A percentile compares a stretch with the other conserved stretches of the same genome.
Evolutionary conservation across 768 basidiomycete genomes (phyloP).

Genomic region (Serendipita sp.): DNA sequence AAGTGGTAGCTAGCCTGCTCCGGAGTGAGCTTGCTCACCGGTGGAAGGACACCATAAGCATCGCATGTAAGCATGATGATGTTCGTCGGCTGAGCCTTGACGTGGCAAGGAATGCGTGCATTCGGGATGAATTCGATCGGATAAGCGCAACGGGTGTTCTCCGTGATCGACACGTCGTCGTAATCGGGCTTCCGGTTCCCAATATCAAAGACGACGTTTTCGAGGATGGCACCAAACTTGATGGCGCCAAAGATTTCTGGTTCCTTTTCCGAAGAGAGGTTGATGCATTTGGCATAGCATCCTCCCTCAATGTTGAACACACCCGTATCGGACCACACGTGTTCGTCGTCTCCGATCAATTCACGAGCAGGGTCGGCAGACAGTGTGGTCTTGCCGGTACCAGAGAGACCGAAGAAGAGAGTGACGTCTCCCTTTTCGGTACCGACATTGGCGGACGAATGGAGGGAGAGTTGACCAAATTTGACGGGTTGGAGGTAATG

Average conservation of each 20-base stretch:
- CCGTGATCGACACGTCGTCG: slow-evolving; percentile 90
- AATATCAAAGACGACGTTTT: slow-evolving; percentile 97
- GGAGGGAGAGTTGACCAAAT: slow-evolving; percentile 91
- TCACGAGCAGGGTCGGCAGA: slow-evolving; percentile 89
- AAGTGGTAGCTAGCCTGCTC: slow-evolving; percentile 97
- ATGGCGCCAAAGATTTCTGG: slow-evolving; percentile 96
- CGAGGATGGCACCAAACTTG: slow-evolving; percentile 88
- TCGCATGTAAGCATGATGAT: slow-evolving; percentile 98
- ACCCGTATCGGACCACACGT: slow-evolving; percentile 97
- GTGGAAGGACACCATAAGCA: slow-evolving; percentile 94
- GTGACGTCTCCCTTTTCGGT: slow-evolving; percentile 81
- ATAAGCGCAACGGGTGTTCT: slow-evolving; percentile 99
- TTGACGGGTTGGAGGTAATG: slow-evolving; percentile 99
- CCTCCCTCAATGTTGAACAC: slow-evolving; percentile 99
- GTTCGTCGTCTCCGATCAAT: slow-evolving; percentile 97
- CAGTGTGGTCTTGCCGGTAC: slow-evolving; percentile 96
- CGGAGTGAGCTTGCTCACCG: slow-evolving; percentile 79
- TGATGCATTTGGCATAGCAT: slow-evolving; percentile 97
- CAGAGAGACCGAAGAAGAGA: slow-evolving; percentile 96
- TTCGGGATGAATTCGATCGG: slow-evolving; percentile 96
- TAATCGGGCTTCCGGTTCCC: slow-evolving; percentile 72
- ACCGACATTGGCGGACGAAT: slow-evolving; percentile 95
- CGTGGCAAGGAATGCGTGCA: slow-evolving; percentile 69
- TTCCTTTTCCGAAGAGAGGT: slow-evolving; percentile 92
- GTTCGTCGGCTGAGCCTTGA: slow-evolving; percentile 76